Evolutionary conservation across 768 basidiomycete genomes (phyloP), one percentile per base, ranked within the genome.

Genomic region (Scleroderma bovista): DNA sequence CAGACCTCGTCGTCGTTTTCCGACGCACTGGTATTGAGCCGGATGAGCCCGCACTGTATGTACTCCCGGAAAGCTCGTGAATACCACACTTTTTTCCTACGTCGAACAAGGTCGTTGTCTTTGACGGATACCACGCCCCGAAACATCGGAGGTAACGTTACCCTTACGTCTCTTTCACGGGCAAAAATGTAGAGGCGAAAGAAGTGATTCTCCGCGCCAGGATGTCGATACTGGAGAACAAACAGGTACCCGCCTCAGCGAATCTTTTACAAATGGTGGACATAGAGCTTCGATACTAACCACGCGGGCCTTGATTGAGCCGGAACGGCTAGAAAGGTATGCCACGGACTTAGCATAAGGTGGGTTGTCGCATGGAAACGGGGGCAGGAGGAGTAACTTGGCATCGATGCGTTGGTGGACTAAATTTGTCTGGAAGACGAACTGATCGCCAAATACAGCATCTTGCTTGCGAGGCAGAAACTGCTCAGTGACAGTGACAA

Each of bases 271-370:
- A 29, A 26, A 15, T 10, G 20, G 23, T 17, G n/a, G 34, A 16
- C 38, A 31, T 32, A 36, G 17, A 43, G 47, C 29, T 47, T 43
- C 20, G 33, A 41, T 39, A 54, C 67, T 58, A 40, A 69, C 67
- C 40, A 67, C 53, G 24, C 51, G 51, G 40, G 58, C 58, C 11
- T 42, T 51, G 40, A 68, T 45, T 13, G 65, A 39, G n/a, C 59
- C 62, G 26, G 59, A 59, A 16, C 57, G 26, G 47, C 57, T 67
- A 16, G 66, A 62, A 52, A 67, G 48, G 55, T 61, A 69, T 16
- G 66, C 58, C 23, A 57, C 65, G 15, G 65, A 67, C 52, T 68
- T 67, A n/a, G 65, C 67, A 53, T 65, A 56, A 1, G 67, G 60
- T 19, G 57, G 53, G 38, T 34, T 31, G 42, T 67, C 67, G 40